phyloP scores from a whole-genome alignment of 2,329 filamentous ascomycete genomes.

The Beauveria bassiana region DNA sequence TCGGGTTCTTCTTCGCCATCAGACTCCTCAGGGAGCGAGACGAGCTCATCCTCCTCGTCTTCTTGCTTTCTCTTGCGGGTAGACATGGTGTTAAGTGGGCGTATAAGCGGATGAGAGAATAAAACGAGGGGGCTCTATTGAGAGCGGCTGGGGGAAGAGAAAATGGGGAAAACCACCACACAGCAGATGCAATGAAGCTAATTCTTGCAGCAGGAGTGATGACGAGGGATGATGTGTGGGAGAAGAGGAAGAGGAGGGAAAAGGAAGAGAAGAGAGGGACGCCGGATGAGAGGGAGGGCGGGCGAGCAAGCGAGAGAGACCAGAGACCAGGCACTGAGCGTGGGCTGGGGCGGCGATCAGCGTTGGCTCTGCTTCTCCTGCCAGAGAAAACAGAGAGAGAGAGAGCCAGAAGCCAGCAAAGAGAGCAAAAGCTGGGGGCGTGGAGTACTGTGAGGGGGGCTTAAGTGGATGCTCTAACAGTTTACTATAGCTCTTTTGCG shows the following conservation, averaged over 20 bases:
- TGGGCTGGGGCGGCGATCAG: neutral
- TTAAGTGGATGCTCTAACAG: neutral
- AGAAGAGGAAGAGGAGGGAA: conserved; percentile 9
- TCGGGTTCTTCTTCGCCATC: conserved; percentile 47
- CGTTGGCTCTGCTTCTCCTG: neutral
- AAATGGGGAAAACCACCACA: neutral
- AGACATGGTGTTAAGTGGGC: conserved; percentile 28
- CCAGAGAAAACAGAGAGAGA: neutral
- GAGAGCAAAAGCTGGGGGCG: conserved; percentile 9
- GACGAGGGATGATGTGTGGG: conserved; percentile 2
- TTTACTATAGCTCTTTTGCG: neutral
- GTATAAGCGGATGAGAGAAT: conserved; percentile 8
- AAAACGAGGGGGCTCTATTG: neutral
- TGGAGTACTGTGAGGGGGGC: neutral
- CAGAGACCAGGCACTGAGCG: neutral
- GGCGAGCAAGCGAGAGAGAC: conserved; percentile 13
- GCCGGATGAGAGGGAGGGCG: conserved; percentile 18
- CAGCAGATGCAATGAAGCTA: neutral
- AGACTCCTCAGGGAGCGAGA: conserved; percentile 44
- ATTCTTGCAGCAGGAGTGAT: neutral
- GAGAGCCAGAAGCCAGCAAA: neutral
- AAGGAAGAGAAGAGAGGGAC: conserved; percentile 16
- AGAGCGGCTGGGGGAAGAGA: neutral
- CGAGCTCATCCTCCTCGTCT: conserved; percentile 44
- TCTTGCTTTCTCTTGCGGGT: conserved; percentile 47